Conservation (phyloP, 192 early-diverging fungal species). For the Rhizophlyctis rosea region DNA sequence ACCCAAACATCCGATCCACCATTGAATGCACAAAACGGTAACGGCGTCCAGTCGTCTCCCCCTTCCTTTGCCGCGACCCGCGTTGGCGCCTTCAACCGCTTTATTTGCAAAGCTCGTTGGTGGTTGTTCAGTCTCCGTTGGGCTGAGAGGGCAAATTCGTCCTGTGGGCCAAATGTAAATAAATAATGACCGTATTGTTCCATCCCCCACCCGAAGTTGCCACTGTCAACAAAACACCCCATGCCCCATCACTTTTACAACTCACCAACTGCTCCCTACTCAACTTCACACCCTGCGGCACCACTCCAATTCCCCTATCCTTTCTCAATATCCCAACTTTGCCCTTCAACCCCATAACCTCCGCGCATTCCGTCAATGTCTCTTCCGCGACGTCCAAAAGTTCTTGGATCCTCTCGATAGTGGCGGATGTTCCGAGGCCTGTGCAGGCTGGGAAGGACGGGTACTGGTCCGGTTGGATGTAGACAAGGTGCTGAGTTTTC, state of each 20-base stretch:
- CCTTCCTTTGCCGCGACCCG: too few relatives aligned
- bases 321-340: slow-evolving; percentile 70
- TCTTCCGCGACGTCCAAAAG: slow-evolving; percentile 76
- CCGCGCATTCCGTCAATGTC: slow-evolving; percentile 57
- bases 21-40: slow-evolving; percentile 93
- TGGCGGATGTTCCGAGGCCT: slow-evolving; percentile 1
- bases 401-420: slow-evolving; percentile 27
- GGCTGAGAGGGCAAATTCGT: slow-evolving; percentile 76
- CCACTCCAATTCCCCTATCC: slow-evolving; percentile 69
- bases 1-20: slow-evolving; percentile 90
- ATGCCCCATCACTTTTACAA: too few relatives aligned
- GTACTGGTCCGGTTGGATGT: slow-evolving; percentile 55
- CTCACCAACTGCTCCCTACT: slow-evolving; percentile 69
- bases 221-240: too few relatives aligned
- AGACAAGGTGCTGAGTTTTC: slow-evolving; percentile 54
- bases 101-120: slow-evolving; percentile 60
- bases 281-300: slow-evolving; percentile 41
- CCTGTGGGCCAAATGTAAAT: slow-evolving; percentile 33
- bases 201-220: too few relatives aligned
- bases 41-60: slow-evolving; percentile 36
- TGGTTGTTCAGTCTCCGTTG: slow-evolving; percentile 35
- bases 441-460: slow-evolving; percentile 28
- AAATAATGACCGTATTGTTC: too few relatives aligned
- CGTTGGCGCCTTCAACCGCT: slow-evolving; percentile 19
- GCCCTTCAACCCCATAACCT: slow-evolving; percentile 59